phyloP scores from a whole-genome alignment of 2,329 filamentous ascomycete genomes.

The Fusarium miscanthi region DNA sequence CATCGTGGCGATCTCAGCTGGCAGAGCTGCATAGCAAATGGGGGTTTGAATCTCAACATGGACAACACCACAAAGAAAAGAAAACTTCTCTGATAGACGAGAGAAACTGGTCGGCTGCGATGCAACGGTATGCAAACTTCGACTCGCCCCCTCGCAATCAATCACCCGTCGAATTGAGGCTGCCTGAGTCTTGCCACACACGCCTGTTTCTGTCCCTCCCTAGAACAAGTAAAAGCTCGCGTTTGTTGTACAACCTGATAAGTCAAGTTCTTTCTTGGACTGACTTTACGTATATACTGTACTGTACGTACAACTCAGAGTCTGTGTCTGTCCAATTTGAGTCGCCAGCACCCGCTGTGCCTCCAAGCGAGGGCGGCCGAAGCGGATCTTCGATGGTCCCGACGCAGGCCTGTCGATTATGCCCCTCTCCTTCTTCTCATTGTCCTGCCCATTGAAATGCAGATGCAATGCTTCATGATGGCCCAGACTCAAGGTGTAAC shows the following conservation, averaged over 20 bases:
- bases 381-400: slow-evolving; percentile 34
- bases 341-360: slow-evolving; percentile 30
- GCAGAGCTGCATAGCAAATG: slow-evolving; percentile 20
- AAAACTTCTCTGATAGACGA: slow-evolving; percentile 11
- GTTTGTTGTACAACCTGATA: slow-evolving; percentile 36
- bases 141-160: slow-evolving; percentile 15
- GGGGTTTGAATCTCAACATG: not conserved
- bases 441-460: slow-evolving; percentile 8
- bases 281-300: not conserved
- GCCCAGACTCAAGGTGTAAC: slow-evolving; percentile 8
- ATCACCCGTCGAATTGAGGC: slow-evolving; percentile 15
- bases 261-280: slow-evolving; percentile 23
- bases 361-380: slow-evolving; percentile 28
- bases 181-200: slow-evolving; percentile 32
- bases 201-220: slow-evolving; percentile 14
- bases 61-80: slow-evolving; percentile 4
- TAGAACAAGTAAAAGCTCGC: slow-evolving; percentile 6
- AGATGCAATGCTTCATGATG: slow-evolving; percentile 10
- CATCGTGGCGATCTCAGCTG: slow-evolving; percentile 27
- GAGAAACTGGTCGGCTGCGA: slow-evolving; percentile 29
- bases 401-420: slow-evolving; percentile 19
- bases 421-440: not conserved
- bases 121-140: slow-evolving; percentile 30
- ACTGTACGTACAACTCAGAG: not conserved
- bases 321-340: slow-evolving; percentile 19